Percentiles rank a stretch among this genome's conserved stretches.
Conservation (phyloP, 306 rosid species). For the Cicer bijugum region DNA sequence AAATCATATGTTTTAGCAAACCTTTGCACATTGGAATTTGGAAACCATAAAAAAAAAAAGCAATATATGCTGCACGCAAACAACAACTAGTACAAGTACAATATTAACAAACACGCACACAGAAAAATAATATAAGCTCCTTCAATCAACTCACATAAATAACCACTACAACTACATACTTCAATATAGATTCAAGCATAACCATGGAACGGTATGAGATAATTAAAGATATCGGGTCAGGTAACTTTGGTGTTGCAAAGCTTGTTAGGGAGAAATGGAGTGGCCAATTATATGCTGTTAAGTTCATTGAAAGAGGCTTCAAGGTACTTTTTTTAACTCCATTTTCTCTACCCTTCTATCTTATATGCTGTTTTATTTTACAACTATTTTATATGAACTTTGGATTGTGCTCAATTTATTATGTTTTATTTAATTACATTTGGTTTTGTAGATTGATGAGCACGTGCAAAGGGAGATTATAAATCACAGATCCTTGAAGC, state of each 20-base stretch:
- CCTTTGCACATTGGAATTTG: slow-evolving; percentile 49
- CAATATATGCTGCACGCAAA: slow-evolving; percentile 48
- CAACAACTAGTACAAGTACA: slow-evolving; percentile 46
- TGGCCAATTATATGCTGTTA: slow-evolving; percentile 83
- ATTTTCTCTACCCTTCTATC: not conserved
- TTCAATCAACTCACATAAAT: not conserved
- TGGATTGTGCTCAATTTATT: not conserved
- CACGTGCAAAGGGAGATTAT: slow-evolving; percentile 96
- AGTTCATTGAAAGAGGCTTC: slow-evolving; percentile 86
- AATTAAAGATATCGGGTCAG: slow-evolving; percentile 88
- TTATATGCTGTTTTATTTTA: not conserved
- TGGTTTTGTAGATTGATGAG: slow-evolving; percentile 75
- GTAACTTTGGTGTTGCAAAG: slow-evolving; percentile 96
- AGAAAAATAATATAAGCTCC: not conserved
- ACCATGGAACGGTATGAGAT: slow-evolving; percentile 85
- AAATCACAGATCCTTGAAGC: slow-evolving; percentile 94
- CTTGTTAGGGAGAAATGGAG: slow-evolving; percentile 75
- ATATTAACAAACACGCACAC: slow-evolving; percentile 2
- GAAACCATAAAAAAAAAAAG: slow-evolving; percentile 42
- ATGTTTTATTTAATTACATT: not conserved
- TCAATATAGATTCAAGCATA: slow-evolving; percentile 19
- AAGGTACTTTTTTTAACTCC: slow-evolving; percentile 56
- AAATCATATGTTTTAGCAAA: slow-evolving; percentile 38
- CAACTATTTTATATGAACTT: not conserved
- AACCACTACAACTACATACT: not conserved